Base-by-base conservation (phyloP, 2,329 filamentous ascomycete species). In the Fusarium sp. region DNA sequence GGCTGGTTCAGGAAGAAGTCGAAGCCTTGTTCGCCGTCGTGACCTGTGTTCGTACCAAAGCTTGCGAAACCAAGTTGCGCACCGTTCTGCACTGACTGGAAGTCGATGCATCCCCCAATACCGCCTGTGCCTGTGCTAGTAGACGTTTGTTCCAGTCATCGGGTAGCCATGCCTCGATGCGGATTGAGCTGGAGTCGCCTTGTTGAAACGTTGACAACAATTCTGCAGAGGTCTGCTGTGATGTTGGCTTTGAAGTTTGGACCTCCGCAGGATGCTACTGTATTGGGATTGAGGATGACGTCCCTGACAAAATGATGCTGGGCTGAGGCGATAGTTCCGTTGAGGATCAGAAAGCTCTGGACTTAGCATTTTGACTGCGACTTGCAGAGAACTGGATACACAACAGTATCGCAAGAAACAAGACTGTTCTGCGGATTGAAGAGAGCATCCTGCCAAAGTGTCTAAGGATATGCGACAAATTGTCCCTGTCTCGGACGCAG, bases 1-100 rank as follows among this genome's bases (percentile, higher is more conserved):
- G 63, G 63, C 2, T 66, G 44, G 15, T 66, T 66, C 0, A 66
- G 27, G 4, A 66, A 66, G 33, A 66, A 66, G 6, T 66, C 61
- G 5, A 66, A 66, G 0, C 63, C 63, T 16, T 48, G n/a, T 7
- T 52, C 38, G 3, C 63, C 61, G 6, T 66, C 63, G 1, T 66
- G 63, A 3, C 63, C 61, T 0, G 61, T 39, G 16, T 66, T 66
- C 0, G 63, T 66, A 3, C 63, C 63, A 0, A 66, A 66, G 25
- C 61, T 60, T 2, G 63, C 61, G 14, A 66, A 66, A 0, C 54
- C 45, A 7, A 66, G 12, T 5, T 66, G 51, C 3, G 63, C 63
- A 1, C 63, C 61, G 7, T 66, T 66, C 2, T 66, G 51, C 1
- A 66, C 51, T 4, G 48, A 11, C 0, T 38, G 33, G 25, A 59